These are phyloP conservation scores for Trichoderma cornu-damae DNA, from an alignment of 2,329 filamentous ascomycete species.

Conservation along the genomic window DNA sequence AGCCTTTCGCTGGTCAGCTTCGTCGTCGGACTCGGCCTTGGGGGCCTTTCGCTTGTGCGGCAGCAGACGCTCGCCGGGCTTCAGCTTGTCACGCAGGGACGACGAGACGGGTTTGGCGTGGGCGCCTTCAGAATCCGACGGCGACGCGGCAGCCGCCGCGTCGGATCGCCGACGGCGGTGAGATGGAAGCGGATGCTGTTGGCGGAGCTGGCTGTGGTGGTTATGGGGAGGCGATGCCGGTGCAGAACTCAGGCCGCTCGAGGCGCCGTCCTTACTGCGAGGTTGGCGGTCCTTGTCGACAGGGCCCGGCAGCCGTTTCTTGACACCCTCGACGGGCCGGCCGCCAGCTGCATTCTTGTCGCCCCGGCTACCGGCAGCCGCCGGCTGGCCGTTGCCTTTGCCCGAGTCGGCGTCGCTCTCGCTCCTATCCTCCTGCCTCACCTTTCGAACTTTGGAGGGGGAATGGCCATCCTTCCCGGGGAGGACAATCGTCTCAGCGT, in stretches of 20 bases:
- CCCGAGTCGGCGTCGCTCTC: slow-evolving; percentile 47
- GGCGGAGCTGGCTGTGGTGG: slow-evolving; percentile 19
- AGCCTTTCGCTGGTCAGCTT: slow-evolving; percentile 49
- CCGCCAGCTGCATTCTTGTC: slow-evolving; percentile 34
- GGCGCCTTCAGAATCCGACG: slow-evolving; percentile 53
- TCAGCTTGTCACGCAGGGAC: slow-evolving; percentile 44
- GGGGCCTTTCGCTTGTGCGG: slow-evolving; percentile 50
- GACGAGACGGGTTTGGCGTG: slow-evolving; percentile 41
- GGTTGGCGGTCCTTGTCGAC: slow-evolving; percentile 38
- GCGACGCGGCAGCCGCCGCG: slow-evolving; percentile 36
- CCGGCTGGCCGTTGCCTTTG: slow-evolving; percentile 33
- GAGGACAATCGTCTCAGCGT: slow-evolving; percentile 67
- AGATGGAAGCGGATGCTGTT: slow-evolving; percentile 33
- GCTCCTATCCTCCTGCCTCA: slow-evolving; percentile 60
- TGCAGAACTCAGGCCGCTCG: slow-evolving; percentile 55
- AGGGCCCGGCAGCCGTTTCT: slow-evolving; percentile 42
- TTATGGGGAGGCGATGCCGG: slow-evolving; percentile 49
- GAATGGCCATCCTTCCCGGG: slow-evolving; percentile 61
- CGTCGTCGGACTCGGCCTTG: slow-evolving; percentile 54
- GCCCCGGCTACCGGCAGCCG: slow-evolving; percentile 33
- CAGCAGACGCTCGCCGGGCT: slow-evolving; percentile 43
- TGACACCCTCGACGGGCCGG: slow-evolving; percentile 33
- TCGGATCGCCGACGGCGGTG: slow-evolving; percentile 33
- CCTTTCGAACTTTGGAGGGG: slow-evolving; percentile 58
- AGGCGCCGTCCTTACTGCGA: slow-evolving; percentile 44